These are phyloP conservation scores for Cyberlindnera americana DNA, from an alignment of 805 yeast genomes.

Conservation along the genomic window DNA sequence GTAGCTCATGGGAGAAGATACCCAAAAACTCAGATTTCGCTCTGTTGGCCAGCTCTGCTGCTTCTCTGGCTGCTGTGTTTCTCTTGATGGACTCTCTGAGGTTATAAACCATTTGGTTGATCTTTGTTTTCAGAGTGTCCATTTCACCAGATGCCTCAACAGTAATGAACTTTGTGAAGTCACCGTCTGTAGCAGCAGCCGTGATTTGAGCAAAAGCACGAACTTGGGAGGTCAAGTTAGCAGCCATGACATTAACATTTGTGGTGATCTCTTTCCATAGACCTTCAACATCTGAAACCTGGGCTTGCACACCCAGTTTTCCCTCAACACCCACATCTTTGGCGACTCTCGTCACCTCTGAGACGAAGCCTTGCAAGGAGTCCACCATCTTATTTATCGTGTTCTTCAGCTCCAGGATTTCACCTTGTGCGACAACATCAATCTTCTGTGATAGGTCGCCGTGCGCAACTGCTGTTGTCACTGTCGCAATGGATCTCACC, in stretches of 20 bases:
- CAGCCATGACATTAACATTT: constrained; percentile 90
- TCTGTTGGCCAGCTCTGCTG: constrained; percentile 86
- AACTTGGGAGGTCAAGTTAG: constrained; percentile 86
- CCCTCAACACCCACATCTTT: constrained; percentile 93
- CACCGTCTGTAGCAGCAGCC: constrained; percentile 93
- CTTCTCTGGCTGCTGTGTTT: constrained; percentile 90
- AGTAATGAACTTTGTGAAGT: constrained; percentile 83
- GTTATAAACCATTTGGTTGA: constrained; percentile 79
- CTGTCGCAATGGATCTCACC: constrained; percentile 89
- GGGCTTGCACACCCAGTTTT: constrained; percentile 88
- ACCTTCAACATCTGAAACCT: constrained; percentile 87
- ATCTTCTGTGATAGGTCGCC: constrained; percentile 89
- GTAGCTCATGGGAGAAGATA: constrained; percentile 81
- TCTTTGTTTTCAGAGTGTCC: constrained; percentile 52
- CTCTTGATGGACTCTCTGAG: constrained; percentile 86
- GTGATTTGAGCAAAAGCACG: constrained; percentile 92
- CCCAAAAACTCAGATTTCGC: constrained; percentile 90
- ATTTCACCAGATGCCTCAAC: constrained; percentile 92
- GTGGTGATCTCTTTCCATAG: constrained; percentile 89
- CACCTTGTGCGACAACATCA: constrained; percentile 88
- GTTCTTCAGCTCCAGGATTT: constrained; percentile 76
- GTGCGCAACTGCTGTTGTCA: constrained; percentile 91
- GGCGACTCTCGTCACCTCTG: constrained; percentile 87
- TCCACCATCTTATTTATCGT: constrained; percentile 94
- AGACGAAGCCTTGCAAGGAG: constrained; percentile 79